Evolutionary conservation across 306 rosid species (phyloP).

Genomic region (Vachellia collinsii): DNA sequence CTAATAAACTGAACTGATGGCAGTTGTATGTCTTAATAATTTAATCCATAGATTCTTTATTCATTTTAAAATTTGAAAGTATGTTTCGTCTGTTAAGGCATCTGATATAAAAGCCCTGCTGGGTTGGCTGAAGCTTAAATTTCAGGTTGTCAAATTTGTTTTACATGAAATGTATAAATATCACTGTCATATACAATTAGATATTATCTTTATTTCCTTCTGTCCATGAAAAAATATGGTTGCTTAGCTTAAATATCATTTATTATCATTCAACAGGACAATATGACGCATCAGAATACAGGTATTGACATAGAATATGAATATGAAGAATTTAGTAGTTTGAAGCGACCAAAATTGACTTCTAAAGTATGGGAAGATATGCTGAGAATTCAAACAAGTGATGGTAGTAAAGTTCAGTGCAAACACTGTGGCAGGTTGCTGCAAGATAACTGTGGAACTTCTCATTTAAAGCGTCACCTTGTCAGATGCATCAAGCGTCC

Average conservation of each 20-base stretch:
- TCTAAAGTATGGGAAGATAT: slow-evolving; percentile 61
- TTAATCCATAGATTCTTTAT: slow-evolving; percentile 24
- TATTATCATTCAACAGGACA: slow-evolving; percentile 36
- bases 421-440: slow-evolving; percentile 50
- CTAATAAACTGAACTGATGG: slow-evolving; percentile 5
- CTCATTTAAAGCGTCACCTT: slow-evolving; percentile 59
- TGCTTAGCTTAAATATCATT: slow-evolving; percentile 36
- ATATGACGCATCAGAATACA: slow-evolving; percentile 46
- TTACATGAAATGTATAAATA: neutral
- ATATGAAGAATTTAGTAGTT: slow-evolving; percentile 44
- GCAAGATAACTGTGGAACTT: slow-evolving; percentile 61
- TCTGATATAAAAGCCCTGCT: neutral
- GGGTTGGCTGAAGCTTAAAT: slow-evolving; percentile 6
- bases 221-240: neutral
- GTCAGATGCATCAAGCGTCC: slow-evolving; percentile 53
- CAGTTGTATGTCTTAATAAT: neutral
- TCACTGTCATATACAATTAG: slow-evolving; percentile 6
- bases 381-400: slow-evolving; percentile 48
- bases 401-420: slow-evolving; percentile 54
- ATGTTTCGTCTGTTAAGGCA: neutral
- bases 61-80: slow-evolving; percentile 25
- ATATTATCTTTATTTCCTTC: neutral
- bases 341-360: slow-evolving; percentile 50
- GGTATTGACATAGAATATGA: slow-evolving; percentile 42
- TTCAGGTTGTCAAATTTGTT: slow-evolving; percentile 1